These are phyloP conservation scores for Dictyostelium intermedium DNA, from an alignment of 78 protist species.

Conservation along the genomic window DNA sequence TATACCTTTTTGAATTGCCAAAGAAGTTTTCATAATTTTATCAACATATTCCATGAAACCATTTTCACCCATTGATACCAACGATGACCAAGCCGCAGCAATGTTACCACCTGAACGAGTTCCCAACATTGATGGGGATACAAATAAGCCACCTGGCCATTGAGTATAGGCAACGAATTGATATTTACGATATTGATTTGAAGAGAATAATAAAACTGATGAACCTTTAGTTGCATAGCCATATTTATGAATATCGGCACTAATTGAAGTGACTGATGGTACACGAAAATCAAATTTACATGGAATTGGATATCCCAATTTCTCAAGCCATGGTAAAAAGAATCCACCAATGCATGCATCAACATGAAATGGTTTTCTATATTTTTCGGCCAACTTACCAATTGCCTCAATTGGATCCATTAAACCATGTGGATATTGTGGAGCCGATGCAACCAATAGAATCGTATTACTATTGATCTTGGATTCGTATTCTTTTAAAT, in stretches of 20 bases:
- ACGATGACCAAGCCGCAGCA: constrained; percentile 94
- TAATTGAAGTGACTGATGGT: constrained; percentile 88
- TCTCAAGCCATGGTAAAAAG: constrained; percentile 84
- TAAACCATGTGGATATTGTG: constrained; percentile 90
- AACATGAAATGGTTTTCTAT: constrained; percentile 85
- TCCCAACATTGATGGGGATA: constrained; percentile 90
- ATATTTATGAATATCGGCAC: constrained; percentile 94
- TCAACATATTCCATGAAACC: constrained; percentile 32
- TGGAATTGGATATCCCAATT: constrained; percentile 36
- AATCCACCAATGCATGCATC: constrained; percentile 94
- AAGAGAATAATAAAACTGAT: constrained; percentile 78
- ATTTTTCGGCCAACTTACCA: constrained; percentile 63
- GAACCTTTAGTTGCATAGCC: constrained; percentile 95
- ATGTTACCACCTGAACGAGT: constrained; percentile 90
- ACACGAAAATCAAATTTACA: constrained; percentile 86
- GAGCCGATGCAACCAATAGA: constrained; percentile 86
- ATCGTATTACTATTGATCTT: constrained; percentile 80
- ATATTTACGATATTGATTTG: constrained; percentile 6
- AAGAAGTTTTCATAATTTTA: constrained; percentile 30
- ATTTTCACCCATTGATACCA: constrained; percentile 82
- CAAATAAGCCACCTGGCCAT: constrained; percentile 92
- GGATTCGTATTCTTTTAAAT: constrained; percentile 16
- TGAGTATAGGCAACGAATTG: constrained; percentile 35
- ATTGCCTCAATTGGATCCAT: constrained; percentile 86
- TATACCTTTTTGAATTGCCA: constrained; percentile 27